Evolutionary conservation across 2,329 filamentous ascomycete genomes (phyloP), one percentile per base, ranked within the genome.

Genomic region (Sordariomycetes sp.): DNA sequence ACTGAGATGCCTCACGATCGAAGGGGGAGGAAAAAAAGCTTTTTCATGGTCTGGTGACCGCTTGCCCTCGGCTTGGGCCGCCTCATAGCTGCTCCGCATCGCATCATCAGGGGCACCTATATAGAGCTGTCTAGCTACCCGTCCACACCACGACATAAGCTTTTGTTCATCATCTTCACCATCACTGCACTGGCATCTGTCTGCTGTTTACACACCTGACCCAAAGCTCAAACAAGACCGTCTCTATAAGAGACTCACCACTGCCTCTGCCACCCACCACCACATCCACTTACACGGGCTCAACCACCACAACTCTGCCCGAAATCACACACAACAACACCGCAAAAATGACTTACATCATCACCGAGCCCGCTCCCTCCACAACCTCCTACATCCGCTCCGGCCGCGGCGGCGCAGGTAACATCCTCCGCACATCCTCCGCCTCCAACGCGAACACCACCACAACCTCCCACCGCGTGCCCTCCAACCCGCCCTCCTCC

Each of bases 341-440:
- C n/a, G n/a, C n/a, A n/a, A n/a, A n/a, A n/a, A n/a, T n/a, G n/a
- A n/a, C 49, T 55, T 65, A 60, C 39, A 62, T 61, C 40, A 53
- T 69, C 57, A 62, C 59, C 34, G 64, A 68, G 53, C 64, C 64
- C 35, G 63, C 68, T 54, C 65, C 65, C 11, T 66, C 64, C 38
- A 57, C 68, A 28, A 48, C 68, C 54, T 51, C 58, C 40, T 68
- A 64, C 62, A 59, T 62, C 33, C 67, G 72, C 58, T 62, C 66
- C 6, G 71, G 71, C 43, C 70, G 71, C 34, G 71, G 71, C 43
- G 71, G 71, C 38, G 66, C 66, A 3, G 71, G 71, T 45, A 75
- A 75, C 62, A 65, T 63, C 50, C 66, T 68, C 55, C 68, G 66
- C 37, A 60, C 63, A 10, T 46, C 55, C 15, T 36, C 54, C 11